Evolutionary conservation across 2,329 filamentous ascomycete genomes (phyloP).

Genomic region (Hymenoscyphus fraxineus): DNA sequence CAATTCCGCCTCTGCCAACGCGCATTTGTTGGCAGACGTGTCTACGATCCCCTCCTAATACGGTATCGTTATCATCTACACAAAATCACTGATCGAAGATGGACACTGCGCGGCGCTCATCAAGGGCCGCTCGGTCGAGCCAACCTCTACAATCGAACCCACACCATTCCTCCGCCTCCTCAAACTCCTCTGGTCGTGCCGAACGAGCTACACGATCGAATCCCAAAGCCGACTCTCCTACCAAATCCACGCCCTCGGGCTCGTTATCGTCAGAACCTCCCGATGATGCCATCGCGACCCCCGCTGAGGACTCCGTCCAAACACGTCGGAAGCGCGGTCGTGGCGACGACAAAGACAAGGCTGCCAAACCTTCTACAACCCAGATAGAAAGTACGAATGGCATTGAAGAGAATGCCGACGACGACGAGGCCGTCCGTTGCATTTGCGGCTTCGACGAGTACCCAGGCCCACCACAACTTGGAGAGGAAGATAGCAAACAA

Average conservation of each 20-base stretch:
- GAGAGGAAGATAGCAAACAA: conserved; percentile 51
- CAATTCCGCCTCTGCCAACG: conserved; percentile 21
- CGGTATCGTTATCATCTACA: background rate
- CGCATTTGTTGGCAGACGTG: conserved; percentile 7
- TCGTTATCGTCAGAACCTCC: conserved; percentile 68
- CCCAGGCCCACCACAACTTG: conserved; percentile 67
- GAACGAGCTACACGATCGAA: conserved; percentile 72
- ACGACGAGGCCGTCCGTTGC: conserved; percentile 93
- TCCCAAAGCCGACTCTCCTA: conserved; percentile 68
- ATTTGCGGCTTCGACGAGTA: conserved; percentile 94
- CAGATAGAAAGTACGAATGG: conserved; percentile 48
- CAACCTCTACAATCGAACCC: conserved; percentile 66
- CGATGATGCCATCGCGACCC: conserved; percentile 53
- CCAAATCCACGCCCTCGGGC: conserved; percentile 70
- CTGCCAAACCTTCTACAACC: conserved; percentile 49
- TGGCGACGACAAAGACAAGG: conserved; percentile 32
- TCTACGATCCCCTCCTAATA: background rate
- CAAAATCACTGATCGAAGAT: conserved; percentile 35
- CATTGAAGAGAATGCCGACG: conserved; percentile 66
- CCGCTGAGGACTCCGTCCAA: conserved; percentile 60
- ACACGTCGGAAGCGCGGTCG: conserved; percentile 76
- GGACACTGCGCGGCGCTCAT: conserved; percentile 73
- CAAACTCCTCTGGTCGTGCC: conserved; percentile 69
- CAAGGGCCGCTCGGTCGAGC: conserved; percentile 80
- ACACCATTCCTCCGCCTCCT: conserved; percentile 74